Base-by-base conservation (phyloP, 2,329 filamentous ascomycete genomes). In the Ascochyta clinopodiicola region DNA sequence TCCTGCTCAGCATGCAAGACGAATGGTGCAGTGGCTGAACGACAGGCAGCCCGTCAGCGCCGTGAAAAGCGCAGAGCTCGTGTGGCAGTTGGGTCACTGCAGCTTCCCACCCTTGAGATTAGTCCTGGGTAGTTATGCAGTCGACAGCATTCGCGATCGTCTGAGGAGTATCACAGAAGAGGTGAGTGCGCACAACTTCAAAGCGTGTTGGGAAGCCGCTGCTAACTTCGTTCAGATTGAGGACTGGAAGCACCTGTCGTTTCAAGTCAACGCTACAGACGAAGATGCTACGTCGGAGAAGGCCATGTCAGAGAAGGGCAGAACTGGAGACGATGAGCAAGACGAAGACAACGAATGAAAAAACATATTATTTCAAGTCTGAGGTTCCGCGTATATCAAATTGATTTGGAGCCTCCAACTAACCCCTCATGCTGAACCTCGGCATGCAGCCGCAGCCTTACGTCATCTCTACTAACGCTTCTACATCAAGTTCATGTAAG, bases 1-100 rank as follows among this genome's bases (percentile, higher is more conserved):
- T 10, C 95, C 95, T 0, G 91, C 95, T 1, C 84, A 93, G 3
- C 95, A 99, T 77, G 92, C 93, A 1, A 89, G 90, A 68, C 83
- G 94, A 25, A 95, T 98, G 83, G 86, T 98, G 12, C 92, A 96
- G 75, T 98, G 95, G 95, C 81, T 98, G 19, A 91, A 91, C 15
- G 92, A 97, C 70, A 86, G 91, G 59, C 94, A 98, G 75, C 94
- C 94, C 4, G 95, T 92, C 12, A 96, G 91, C 74, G 92, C 92
- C 0, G 88, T 96, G 50, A 96, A 96, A 77, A 94, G 92, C 57
- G 92, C 92, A 2, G 92, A 98, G 79, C 79, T 98, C 52, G 88
- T 96, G 6, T 98, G 95, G 95, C 80, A 97, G 79, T 79, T 98
- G 38, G 95, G 89, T 0, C 95, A 98, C 79, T 98, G 94, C 78